Evolutionary conservation across 2,329 filamentous ascomycete species (phyloP).

Genomic region (Scedosporium apiospermum): DNA sequence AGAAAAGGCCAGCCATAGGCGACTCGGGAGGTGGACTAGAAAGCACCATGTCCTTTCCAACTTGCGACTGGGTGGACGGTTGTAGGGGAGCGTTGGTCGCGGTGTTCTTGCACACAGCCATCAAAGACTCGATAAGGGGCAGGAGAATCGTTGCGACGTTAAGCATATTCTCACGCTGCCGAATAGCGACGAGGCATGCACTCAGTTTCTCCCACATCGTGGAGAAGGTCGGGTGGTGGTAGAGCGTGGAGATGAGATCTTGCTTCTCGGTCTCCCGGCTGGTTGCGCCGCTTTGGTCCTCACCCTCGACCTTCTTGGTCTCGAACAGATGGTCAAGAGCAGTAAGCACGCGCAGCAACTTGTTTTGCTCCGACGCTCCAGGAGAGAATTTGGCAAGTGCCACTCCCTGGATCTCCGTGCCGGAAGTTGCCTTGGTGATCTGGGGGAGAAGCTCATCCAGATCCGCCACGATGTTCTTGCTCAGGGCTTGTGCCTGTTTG

Average conservation of each 20-base stretch:
- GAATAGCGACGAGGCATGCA: constrained; percentile 77
- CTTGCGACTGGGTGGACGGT: constrained; percentile 46
- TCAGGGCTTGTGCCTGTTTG: constrained; percentile 73
- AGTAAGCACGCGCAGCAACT: constrained; percentile 82
- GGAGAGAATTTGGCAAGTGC: constrained; percentile 94
- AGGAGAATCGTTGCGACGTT: constrained; percentile 94
- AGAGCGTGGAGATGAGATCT: constrained; percentile 77
- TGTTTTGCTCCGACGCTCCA: constrained; percentile 91
- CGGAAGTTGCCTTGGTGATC: constrained; percentile 76
- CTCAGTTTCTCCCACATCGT: constrained; percentile 89
- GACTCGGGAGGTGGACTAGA: constrained; percentile 69
- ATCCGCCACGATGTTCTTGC: constrained; percentile 74
- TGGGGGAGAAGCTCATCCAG: constrained; percentile 77
- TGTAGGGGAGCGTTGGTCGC: constrained; percentile 60
- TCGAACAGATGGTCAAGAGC: constrained; percentile 95
- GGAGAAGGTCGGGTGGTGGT: constrained; percentile 83
- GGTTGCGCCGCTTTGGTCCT: constrained; percentile 32
- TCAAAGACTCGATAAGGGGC: constrained; percentile 88
- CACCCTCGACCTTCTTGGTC: constrained; percentile 54
- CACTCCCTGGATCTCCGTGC: constrained; percentile 91
- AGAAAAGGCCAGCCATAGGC: constrained; percentile 84
- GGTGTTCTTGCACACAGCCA: constrained; percentile 99
- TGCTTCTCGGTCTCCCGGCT: constrained; percentile 56
- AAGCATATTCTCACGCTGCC: constrained; percentile 87
- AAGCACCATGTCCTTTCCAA: constrained; percentile 58